A percentile compares a stretch with the other conserved stretches of the same genome.
phyloP scores from a whole-genome alignment of 139 green algal genomes.

The Penium margaritaceum region DNA sequence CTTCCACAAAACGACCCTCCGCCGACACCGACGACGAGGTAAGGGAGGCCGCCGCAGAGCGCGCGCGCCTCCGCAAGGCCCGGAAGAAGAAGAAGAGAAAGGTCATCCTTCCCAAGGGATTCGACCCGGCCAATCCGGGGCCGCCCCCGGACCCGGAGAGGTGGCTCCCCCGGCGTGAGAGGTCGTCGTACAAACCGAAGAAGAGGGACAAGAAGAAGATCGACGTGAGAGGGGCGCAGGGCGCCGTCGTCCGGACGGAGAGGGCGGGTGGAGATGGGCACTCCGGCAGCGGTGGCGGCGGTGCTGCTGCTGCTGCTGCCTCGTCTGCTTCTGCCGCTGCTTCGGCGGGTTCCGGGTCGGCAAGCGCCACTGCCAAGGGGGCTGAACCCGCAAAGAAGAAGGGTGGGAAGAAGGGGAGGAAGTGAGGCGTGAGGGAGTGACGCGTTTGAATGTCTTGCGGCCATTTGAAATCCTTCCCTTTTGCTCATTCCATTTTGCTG shows the following conservation, averaged over 20 bases:
- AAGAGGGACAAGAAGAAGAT: conserved; percentile 30
- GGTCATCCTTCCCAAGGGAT: conserved; percentile 65
- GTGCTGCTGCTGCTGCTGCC: neutral
- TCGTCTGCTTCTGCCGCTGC: conserved; percentile 10
- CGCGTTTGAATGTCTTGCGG: no score
- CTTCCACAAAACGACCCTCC: no score
- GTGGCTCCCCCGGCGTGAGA: conserved; percentile 90
- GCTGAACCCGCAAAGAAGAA: conserved; percentile 6
- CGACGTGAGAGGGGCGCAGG: conserved; percentile 23
- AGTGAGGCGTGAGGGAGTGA: neutral
- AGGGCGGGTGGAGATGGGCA: neutral
- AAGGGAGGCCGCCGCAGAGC: conserved; percentile 1
- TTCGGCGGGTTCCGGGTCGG: neutral
- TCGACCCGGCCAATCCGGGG: conserved; percentile 73
- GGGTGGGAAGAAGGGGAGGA: conserved; percentile 4
- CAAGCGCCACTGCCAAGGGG: neutral
- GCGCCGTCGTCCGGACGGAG: conserved; percentile 9
- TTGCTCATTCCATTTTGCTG: no score
- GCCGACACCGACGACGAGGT: no score
- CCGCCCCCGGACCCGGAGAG: conserved; percentile 81
- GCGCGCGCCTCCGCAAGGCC: neutral
- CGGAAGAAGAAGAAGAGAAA: conserved; percentile 46
- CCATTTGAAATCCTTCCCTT: no score
- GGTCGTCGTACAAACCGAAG: conserved; percentile 58
- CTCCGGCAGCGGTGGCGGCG: neutral